Conservation (phyloP, 192 early-diverging fungal species). For the Coemansia javaensis region DNA sequence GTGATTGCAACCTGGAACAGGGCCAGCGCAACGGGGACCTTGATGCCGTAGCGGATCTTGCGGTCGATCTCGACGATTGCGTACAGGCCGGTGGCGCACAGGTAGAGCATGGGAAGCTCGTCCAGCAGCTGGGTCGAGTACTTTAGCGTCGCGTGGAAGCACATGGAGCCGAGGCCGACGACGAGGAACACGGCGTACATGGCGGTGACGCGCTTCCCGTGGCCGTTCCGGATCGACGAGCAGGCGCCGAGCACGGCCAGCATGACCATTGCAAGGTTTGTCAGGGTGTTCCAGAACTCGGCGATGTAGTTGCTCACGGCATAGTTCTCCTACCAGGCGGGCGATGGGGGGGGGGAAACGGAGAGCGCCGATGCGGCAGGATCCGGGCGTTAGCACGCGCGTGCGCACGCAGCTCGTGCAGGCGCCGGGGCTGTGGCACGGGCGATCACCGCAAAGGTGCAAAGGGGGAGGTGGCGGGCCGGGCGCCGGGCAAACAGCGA, state of each 20-base stretch:
- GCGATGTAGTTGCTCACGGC: conserved; percentile 59
- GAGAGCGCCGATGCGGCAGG: too few species aligned
- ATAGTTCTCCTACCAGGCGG: conserved; percentile 73
- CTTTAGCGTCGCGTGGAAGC: conserved; percentile 68
- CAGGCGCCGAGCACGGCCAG: conserved; percentile 56
- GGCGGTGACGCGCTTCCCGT: conserved; percentile 48
- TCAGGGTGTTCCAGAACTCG: conserved; percentile 67
- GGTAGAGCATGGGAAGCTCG: conserved; percentile 70
- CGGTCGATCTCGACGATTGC: conserved; percentile 38
- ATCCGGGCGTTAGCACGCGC: too few species aligned
- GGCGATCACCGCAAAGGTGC: too few species aligned
- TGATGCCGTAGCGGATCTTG: conserved; percentile 20
- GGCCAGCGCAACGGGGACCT: conserved; percentile 34
- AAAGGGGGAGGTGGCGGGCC: too few species aligned
- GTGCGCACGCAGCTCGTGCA: too few species aligned
- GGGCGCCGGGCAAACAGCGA: too few species aligned
- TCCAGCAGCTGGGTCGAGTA: conserved; percentile 67
- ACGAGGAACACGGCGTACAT: conserved; percentile 52
- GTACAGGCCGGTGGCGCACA: conserved; percentile 42
- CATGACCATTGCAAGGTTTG: conserved; percentile 42
- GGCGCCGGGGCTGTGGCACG: too few species aligned
- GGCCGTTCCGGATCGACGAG: conserved; percentile 39
- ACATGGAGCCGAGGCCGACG: conserved; percentile 60
- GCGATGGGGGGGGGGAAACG: too few species aligned
- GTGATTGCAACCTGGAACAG: conserved; percentile 47